Base-by-base conservation (phyloP, 148 eudicot genomes). In the Rhododendron griersonianum region DNA sequence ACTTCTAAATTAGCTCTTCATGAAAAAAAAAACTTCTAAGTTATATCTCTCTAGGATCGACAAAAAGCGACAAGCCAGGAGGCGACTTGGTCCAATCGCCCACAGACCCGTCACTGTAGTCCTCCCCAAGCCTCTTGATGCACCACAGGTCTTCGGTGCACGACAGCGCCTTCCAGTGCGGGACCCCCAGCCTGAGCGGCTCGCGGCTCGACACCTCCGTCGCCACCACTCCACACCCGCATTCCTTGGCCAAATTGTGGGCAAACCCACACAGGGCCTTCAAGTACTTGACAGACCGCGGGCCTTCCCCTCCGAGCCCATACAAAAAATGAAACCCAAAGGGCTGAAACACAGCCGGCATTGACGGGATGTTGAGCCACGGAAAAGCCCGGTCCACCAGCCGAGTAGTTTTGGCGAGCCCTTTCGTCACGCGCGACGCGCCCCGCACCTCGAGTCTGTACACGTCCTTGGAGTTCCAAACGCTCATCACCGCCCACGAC, bases 291-390 rank as follows among this genome's bases (percentile, higher is more conserved):
- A 74, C 88, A 0, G 87, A 80, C 10, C 79, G 11, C 53, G 95
- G 98, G 91, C 98, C 98, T 83, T 92, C 92, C 0, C 98, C 98
- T 0, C 96, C 95, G 0, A 96, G 95, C 93, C 98, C 98, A 86
- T 95, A 96, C 83, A 96, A 9, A 84, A 96, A 95, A 28, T 92
- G 96, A 16, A 96, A 87, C 92, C 98, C 98, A 87, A 96, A 96
- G 7, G 98, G 98, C 87, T 83, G 87, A 21, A 96, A 96, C 14
- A 96, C 65, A 37, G 93, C 92, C 48, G 98, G 98, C 76, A 93
- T 89, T 2, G 98, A 94, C 0, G 98, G 98, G 10, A 96, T 81
- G 19, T 78, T 89, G 0, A 95, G 86, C 87, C 91, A 93, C 8
- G 98, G 98, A 14, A 96, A 86, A 14, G 94, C 98, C 92, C 92